Base-by-base conservation (phyloP, 2,329 filamentous ascomycete genomes). In the Cladophialophora chaetospira region DNA sequence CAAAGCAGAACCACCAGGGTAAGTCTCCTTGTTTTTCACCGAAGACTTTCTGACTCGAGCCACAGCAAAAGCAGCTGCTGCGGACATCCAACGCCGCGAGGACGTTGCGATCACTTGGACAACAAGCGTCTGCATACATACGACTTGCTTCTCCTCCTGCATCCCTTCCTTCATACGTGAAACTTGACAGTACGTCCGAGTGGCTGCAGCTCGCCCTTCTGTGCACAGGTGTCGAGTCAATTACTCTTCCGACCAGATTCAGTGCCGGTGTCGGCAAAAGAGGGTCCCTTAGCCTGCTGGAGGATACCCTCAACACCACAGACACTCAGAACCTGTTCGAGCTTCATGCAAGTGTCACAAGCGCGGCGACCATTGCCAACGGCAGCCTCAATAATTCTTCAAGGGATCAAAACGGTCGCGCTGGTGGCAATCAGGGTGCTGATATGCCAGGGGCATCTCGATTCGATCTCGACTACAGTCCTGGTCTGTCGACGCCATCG, bases 151-250 rank as follows among this genome's bases (percentile, higher is more conserved):
- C 89, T 21, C 82, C 85, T 1, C 83, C 87, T 11, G 67, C 71
- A 13, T 73, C 71, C 31, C 63, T 88, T 23, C 85, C 87, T 1
- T 64, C 70, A 2, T 84, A 84, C 61, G 70, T 92, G 4, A 72
- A 72, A 2, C 63, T 94, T 11, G 82, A 92, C 65, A 63, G 72
- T 8, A 72, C 75, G 5, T 94, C 89, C 0, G 75, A 80, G 54
- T 99, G 94, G 94, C 86, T 95, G 66, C 83, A 83, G 3, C 87
- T 90, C 10, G 92, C 88, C 2, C 74, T 97, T 11, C 80, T 96
- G 60, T 83, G 85, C 11, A 80, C 88, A 0, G 89, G 88, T 1
- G 70, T 96, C 10, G 94, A 97, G 71, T 90, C 85, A 21, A 83
- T 88, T 29, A 89, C 88, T 1, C 74, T 97, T 11, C 88, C 89